A percentile compares a stretch with the other conserved stretches of the same genome.
Conservation (phyloP, 768 basidiomycete genomes). For the Hygrocybe coccinea region DNA sequence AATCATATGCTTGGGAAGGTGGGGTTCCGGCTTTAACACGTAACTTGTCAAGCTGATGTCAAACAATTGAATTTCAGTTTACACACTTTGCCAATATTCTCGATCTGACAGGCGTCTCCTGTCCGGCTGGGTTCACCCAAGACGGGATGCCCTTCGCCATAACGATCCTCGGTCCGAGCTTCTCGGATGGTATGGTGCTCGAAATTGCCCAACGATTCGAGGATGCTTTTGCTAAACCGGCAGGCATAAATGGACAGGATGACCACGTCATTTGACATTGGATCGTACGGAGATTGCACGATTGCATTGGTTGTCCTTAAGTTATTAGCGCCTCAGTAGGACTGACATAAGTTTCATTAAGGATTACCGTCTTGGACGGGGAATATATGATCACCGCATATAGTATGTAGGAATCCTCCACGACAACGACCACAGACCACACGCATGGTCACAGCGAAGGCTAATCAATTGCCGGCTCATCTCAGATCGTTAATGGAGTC, state of each 20-base stretch:
- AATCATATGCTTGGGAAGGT: slow-evolving; percentile 9
- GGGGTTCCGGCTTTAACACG: not conserved
- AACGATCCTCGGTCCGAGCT: slow-evolving; percentile 9
- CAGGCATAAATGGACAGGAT: slow-evolving; percentile 4
- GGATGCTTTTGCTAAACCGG: slow-evolving; percentile 4
- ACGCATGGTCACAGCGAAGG: too few relatives aligned
- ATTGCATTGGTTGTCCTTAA: not conserved
- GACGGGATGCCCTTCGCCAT: slow-evolving; percentile 8
- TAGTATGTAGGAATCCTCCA: too few relatives aligned
- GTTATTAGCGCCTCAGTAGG: too few relatives aligned
- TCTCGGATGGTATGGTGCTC: slow-evolving; percentile 8
- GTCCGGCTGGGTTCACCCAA: slow-evolving; percentile 7
- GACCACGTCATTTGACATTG: not conserved
- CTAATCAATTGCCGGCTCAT: too few relatives aligned
- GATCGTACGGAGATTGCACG: not conserved
- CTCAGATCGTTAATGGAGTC: too few relatives aligned
- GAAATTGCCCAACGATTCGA: slow-evolving; percentile 8
- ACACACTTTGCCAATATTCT: slow-evolving; percentile 7
- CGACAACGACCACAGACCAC: too few relatives aligned
- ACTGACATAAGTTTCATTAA: too few relatives aligned
- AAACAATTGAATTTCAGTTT: slow-evolving; percentile 2
- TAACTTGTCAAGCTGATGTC: not conserved
- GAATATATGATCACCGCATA: too few relatives aligned
- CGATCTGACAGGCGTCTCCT: slow-evolving; percentile 7
- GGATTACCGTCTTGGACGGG: too few relatives aligned